Evolutionary conservation across 495 filamentous ascomycete species (phyloP).

Genomic region (Parmelia sp.): DNA sequence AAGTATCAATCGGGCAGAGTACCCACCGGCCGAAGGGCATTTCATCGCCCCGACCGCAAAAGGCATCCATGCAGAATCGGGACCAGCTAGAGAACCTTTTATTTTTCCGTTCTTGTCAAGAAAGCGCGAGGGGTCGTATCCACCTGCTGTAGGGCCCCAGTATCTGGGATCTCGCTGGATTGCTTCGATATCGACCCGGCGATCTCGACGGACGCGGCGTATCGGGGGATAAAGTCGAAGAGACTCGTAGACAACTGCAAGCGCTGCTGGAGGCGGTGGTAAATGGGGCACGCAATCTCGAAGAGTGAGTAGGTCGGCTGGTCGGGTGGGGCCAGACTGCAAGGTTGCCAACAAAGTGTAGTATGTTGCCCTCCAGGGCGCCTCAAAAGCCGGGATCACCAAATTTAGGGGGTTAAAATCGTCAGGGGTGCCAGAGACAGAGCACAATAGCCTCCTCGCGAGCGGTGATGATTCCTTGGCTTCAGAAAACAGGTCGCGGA

Average conservation of each 20-base stretch:
- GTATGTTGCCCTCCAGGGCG: not conserved
- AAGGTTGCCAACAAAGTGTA: constrained; percentile 1
- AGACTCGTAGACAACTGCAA: not conserved
- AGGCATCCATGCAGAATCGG: constrained; percentile 1
- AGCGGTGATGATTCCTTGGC: not conserved
- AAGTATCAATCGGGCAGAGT: not conserved
- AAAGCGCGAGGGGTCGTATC: not conserved
- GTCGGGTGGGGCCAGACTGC: not conserved
- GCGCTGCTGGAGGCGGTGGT: not conserved
- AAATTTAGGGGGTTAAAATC: not conserved
- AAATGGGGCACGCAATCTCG: constrained; percentile 1
- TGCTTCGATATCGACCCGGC: not conserved
- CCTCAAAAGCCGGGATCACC: not conserved
- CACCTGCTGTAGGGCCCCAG: constrained; percentile 1
- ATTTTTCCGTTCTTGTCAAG: constrained; percentile 1
- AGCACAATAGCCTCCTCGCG: constrained; percentile 2
- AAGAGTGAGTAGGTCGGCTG: constrained; percentile 1
- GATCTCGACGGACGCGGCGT: not conserved
- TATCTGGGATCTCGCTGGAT: constrained; percentile 2
- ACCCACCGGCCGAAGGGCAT: constrained; percentile 1
- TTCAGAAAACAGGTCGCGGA: not conserved
- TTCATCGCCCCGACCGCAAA: constrained; percentile 1
- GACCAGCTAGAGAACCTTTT: constrained; percentile 2
- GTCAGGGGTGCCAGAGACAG: not conserved
- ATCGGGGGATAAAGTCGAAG: not conserved